phyloP scores from a whole-genome alignment of 495 filamentous ascomycete species.

The Trichocladium uniseriatum region DNA sequence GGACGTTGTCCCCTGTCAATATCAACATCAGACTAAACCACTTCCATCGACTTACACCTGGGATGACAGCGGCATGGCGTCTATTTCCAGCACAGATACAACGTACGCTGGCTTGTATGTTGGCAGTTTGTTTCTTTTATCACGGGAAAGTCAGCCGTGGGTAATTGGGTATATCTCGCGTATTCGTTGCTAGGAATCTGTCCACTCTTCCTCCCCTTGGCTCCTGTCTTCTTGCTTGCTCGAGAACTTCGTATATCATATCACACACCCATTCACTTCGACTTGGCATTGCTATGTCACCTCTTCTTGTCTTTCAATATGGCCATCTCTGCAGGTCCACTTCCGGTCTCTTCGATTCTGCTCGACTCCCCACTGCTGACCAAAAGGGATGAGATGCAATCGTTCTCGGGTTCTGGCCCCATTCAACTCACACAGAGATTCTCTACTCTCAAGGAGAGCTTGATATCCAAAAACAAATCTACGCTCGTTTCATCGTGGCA shows the following conservation, averaged over 20 bases:
- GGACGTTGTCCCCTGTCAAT: slow-evolving; percentile 8
- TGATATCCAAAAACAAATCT: slow-evolving; percentile 52
- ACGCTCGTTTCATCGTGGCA: slow-evolving; percentile 48
- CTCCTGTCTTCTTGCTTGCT: too few relatives aligned
- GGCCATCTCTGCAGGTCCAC: slow-evolving; percentile 13
- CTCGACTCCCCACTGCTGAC: neutral
- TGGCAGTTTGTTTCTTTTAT: neutral
- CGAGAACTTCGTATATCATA: neutral
- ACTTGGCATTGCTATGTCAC: slow-evolving; percentile 1
- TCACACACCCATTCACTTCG: neutral
- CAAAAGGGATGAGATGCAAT: slow-evolving; percentile 12
- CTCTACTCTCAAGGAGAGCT: slow-evolving; percentile 52
- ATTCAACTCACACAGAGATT: slow-evolving; percentile 61
- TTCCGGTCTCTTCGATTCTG: slow-evolving; percentile 8
- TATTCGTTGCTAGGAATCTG: neutral
- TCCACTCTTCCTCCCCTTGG: neutral
- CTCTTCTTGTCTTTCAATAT: slow-evolving; percentile 6
- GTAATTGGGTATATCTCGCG: slow-evolving; percentile 7
- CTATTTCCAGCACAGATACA: neutral
- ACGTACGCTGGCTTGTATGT: neutral
- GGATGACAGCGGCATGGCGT: too few relatives aligned
- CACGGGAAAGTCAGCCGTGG: neutral
- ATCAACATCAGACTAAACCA: slow-evolving; percentile 2
- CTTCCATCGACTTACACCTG: slow-evolving; percentile 7
- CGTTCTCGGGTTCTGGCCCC: slow-evolving; percentile 19